A percentile compares a stretch with the other conserved stretches of the same genome.
Evolutionary conservation across 805 yeast species (phyloP).

Genomic region (Barnettozyma populi): DNA sequence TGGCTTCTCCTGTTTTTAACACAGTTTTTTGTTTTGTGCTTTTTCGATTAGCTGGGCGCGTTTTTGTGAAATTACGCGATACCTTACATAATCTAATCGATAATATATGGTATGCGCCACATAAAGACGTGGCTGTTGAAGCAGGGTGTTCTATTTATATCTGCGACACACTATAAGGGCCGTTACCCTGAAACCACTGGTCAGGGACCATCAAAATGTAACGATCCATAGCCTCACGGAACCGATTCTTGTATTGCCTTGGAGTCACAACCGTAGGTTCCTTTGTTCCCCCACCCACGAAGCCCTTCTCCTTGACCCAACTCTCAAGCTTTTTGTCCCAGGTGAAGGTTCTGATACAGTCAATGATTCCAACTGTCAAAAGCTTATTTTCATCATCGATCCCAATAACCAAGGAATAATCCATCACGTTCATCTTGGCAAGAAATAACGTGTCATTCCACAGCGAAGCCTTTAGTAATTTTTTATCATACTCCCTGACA

Average conservation of each 20-base stretch:
- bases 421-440: constrained; percentile 98
- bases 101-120: neutral
- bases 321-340: constrained; percentile 98
- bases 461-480: constrained; percentile 75
- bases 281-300: constrained; percentile 82
- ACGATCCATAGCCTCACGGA: constrained; percentile 96
- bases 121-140: neutral
- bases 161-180: constrained; percentile 1
- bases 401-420: constrained; percentile 91
- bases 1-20: neutral
- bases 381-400: constrained; percentile 65
- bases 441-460: constrained; percentile 94
- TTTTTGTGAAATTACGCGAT: neutral
- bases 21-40: neutral
- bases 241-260: constrained; percentile 86
- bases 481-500: constrained; percentile 88
- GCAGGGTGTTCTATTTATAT: neutral
- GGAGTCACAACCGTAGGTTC: constrained; percentile 98
- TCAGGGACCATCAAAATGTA: constrained; percentile 94
- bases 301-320: constrained; percentile 95
- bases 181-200: constrained; percentile 35
- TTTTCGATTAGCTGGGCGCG: neutral
- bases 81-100: neutral
- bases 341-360: constrained; percentile 91
- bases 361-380: constrained; percentile 88